These are phyloP conservation scores for Quercus alba DNA, from an alignment of 306 rosid species.

Conservation along the genomic window DNA sequence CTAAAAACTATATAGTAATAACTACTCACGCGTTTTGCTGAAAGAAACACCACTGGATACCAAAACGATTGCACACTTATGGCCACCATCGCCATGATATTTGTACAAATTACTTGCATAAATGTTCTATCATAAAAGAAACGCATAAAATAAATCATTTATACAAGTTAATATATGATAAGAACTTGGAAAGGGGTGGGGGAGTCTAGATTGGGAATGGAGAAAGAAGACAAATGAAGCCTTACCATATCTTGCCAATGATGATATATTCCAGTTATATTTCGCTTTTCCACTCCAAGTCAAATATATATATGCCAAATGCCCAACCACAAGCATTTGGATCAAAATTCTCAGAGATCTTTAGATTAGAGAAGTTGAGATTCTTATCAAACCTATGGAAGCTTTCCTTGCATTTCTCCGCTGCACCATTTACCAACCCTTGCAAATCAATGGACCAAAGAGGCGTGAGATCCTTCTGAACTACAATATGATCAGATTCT, in stretches of 20 bases:
- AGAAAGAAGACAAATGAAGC: constrained; percentile 17
- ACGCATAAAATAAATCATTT: background rate
- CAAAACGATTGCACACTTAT: background rate
- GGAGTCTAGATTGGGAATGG: background rate
- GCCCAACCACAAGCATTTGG: constrained; percentile 99
- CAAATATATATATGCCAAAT: constrained; percentile 87
- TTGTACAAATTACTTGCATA: background rate
- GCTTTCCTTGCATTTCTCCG: constrained; percentile 97
- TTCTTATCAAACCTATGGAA: constrained; percentile 97
- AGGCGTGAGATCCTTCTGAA: constrained; percentile 90
- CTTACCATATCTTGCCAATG: constrained; percentile 90
- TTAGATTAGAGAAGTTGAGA: constrained; percentile 83
- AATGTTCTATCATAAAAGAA: background rate
- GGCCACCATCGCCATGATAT: background rate
- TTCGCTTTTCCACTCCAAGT: constrained; percentile 93
- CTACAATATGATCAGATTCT: constrained; percentile 87
- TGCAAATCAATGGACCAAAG: constrained; percentile 84
- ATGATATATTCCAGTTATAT: constrained; percentile 91
- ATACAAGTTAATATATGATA: background rate
- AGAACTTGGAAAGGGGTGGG: background rate
- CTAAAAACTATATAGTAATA: background rate
- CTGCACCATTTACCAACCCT: constrained; percentile 97
- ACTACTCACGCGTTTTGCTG: background rate
- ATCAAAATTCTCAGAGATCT: constrained; percentile 75
- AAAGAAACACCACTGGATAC: background rate